These are phyloP conservation scores for Phytophthora ohioensis DNA, from an alignment of 352 stramenopile species.

Conservation along the genomic window DNA sequence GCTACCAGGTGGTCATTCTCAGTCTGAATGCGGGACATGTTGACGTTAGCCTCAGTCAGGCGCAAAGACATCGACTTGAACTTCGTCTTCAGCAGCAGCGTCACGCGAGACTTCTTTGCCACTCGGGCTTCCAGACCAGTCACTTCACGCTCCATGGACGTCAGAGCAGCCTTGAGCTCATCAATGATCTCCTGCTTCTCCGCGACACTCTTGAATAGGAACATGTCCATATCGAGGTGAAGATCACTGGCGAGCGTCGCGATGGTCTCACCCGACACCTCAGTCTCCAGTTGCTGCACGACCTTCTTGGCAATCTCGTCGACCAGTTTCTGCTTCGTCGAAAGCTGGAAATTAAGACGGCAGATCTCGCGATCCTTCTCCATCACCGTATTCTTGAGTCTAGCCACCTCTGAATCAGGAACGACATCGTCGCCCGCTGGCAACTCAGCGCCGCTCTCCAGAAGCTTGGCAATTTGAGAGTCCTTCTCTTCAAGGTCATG, in stretches of 20 bases:
- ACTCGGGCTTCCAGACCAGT: constrained; percentile 62
- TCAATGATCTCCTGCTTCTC: constrained; percentile 74
- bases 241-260: constrained; percentile 38
- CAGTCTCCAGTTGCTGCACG: constrained; percentile 58
- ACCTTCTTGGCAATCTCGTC: constrained; percentile 78
- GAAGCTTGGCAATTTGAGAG: constrained; percentile 51
- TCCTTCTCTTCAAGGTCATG: constrained; percentile 55
- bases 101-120: constrained; percentile 62
- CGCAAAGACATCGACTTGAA: constrained; percentile 58
- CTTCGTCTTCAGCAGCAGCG: constrained; percentile 68
- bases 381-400: constrained; percentile 56
- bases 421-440: constrained; percentile 37
- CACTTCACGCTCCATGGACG: constrained; percentile 78
- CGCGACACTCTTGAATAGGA: constrained; percentile 77
- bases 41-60: constrained; percentile 56
- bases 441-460: constrained; percentile 47
- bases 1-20: constrained; percentile 63
- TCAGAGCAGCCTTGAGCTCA: constrained; percentile 69
- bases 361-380: constrained; percentile 89
- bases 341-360: constrained; percentile 80
- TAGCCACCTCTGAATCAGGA: constrained; percentile 52
- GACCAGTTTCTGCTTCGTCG: constrained; percentile 82
- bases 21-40: constrained; percentile 58
- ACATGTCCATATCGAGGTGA: constrained; percentile 73
- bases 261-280: constrained; percentile 26